These are phyloP conservation scores for Trametes villosa DNA, from an alignment of 768 basidiomycete species.

Conservation along the genomic window DNA sequence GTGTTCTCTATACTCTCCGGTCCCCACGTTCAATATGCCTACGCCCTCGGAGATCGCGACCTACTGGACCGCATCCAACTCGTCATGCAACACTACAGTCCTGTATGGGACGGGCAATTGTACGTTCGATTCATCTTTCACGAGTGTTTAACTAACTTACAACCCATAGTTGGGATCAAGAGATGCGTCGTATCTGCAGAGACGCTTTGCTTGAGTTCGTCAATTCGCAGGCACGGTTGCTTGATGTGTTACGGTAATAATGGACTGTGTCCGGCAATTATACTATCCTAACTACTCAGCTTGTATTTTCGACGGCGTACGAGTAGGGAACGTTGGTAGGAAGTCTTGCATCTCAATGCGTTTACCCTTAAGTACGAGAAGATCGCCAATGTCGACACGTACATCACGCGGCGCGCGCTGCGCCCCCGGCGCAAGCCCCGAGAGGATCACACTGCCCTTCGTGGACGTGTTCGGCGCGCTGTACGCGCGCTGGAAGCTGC, in stretches of 20 bases:
- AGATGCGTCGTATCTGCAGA: not conserved
- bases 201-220: not conserved
- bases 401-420: too few species aligned
- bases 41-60: not conserved
- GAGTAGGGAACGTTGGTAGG: too few species aligned
- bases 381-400: too few species aligned
- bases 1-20: not conserved
- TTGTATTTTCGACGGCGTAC: too few species aligned
- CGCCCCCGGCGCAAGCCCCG: too few species aligned
- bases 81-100: not conserved
- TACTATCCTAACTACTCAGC: too few species aligned
- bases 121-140: not conserved
- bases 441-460: too few species aligned
- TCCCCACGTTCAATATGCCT: not conserved
- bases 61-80: not conserved
- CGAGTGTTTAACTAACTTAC: not conserved
- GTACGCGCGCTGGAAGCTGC: too few species aligned
- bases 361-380: too few species aligned
- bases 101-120: not conserved
- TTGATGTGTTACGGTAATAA: not conserved
- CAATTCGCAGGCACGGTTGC: not conserved
- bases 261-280: too few species aligned
- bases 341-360: too few species aligned
- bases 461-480: too few species aligned
- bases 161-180: not conserved